Conservation (phyloP, 306 rosid genomes). For the Lathyrus sativus region DNA sequence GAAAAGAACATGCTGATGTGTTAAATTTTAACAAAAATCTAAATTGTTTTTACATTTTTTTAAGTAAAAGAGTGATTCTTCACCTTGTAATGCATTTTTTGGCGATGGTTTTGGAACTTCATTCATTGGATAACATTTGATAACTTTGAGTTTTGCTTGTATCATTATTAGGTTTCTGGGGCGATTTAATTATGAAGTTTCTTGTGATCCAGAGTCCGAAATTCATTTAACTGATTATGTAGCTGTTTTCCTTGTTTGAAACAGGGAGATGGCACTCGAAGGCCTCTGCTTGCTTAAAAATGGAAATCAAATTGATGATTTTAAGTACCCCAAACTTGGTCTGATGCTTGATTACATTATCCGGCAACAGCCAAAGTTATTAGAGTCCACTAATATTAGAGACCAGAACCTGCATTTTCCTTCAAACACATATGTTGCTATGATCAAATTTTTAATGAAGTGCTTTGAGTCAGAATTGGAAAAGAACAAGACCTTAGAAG, state of each 20-base stretch:
- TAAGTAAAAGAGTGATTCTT: slow-evolving; percentile 12
- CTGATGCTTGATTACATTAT: slow-evolving; percentile 76
- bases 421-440: slow-evolving; percentile 66
- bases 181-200: slow-evolving; percentile 31
- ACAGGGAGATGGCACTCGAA: slow-evolving; percentile 91
- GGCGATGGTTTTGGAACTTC: slow-evolving; percentile 17
- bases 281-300: slow-evolving; percentile 68
- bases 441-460: slow-evolving; percentile 76
- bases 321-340: slow-evolving; percentile 68
- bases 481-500: slow-evolving; percentile 48
- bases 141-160: slow-evolving; percentile 12
- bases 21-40: slow-evolving; percentile 4
- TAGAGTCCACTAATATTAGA: slow-evolving; percentile 65
- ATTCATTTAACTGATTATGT: slow-evolving; percentile 26
- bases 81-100: slow-evolving; percentile 24
- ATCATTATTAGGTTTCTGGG: slow-evolving; percentile 14
- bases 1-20: slow-evolving; percentile 4
- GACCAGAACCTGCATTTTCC: slow-evolving; percentile 75
- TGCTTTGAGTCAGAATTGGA: slow-evolving; percentile 78
- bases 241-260: slow-evolving; percentile 29
- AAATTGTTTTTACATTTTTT: background rate
- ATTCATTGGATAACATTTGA: slow-evolving; percentile 24
- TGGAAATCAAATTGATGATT: slow-evolving; percentile 49
- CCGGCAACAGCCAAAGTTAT: slow-evolving; percentile 71
- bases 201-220: slow-evolving; percentile 1